Base-by-base conservation (phyloP, 2,329 filamentous ascomycete genomes). In the Ophiostoma montium region DNA sequence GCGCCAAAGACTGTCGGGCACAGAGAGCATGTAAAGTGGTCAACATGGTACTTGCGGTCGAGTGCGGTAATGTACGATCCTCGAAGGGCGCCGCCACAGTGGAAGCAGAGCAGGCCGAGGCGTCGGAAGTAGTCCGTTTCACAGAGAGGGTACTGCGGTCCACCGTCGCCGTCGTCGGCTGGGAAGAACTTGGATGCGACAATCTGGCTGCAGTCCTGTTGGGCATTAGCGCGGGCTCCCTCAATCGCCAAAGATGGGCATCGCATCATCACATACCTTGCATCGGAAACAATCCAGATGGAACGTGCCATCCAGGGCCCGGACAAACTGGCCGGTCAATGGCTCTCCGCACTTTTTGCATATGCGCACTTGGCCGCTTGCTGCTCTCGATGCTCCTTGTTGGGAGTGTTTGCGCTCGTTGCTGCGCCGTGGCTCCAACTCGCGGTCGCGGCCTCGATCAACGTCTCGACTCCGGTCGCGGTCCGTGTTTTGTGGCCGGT, bases 181-280 rank as follows among this genome's bases (percentile, higher is more conserved):
- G 92, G 92, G 66, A 98, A 98, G 75, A 98, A 98, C 61, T 98
- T 98, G 47, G 90, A 95, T 38, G 92, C 92, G 35, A 98, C 92
- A 53, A 96, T 94, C 65, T 95, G 84, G 57, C 86, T 87, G 61
- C 92, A 98, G 64, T 98, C 92, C 90, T 96, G 8, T 21, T 45
- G 31, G 16, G 15, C 8, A 21, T 70, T 76, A 95, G 50, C 32
- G 19, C 10, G n/a, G 16, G 27, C 8, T 3, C 30, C 15, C 8
- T 38, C 35, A 5, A 39, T 12, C 5, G 12, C 16, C 18, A 21
- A 43, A n/a, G 23, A 30, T 15, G 16, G 8, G n/a, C n/a, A n/a
- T n/a, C n/a, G n/a, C n/a, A 23, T 4, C 5, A 9, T 2, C 1
- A 3, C 80, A 69, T 76, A 95, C 90, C 68, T 87, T 79, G 66